Base-by-base conservation (phyloP, 441 rosid genomes). In the Sinapis alba region DNA sequence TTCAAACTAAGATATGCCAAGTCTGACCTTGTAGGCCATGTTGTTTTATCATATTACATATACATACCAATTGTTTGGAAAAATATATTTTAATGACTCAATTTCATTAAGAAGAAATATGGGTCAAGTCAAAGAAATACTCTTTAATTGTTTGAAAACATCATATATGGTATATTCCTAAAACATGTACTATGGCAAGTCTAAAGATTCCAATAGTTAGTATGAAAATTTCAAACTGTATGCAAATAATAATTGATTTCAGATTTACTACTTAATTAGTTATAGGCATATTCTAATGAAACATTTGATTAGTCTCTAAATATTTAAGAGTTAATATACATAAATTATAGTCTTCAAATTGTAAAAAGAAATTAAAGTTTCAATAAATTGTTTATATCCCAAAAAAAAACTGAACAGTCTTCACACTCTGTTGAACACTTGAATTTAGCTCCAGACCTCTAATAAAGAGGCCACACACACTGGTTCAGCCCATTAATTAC, bases 401-500 rank as follows among this genome's bases (percentile, higher is more conserved):
- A 13, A 12, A 12, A 38, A 38, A 11, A 1, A 12, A 12, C 6
- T 38, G 16, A 8, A 6, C 34, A 30, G 15, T 38, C 47, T 38
- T 13, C 47, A 12, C 47, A 38, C 47, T 38, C 47, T 38, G n/a
- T 12, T 12, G 47, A 38, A 0, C 47, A 12, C 47, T 12, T 38
- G 15, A 12, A 12, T 38, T 12, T 12, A 38, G 15, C 47, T 12
- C 34, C 34, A 0, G 6, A 5, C 34, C 9, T 27, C 43, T 3
- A 11, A 36, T 36, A 36, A 36, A 38, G n/a, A 38, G 1, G 50
- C 13, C 7, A 38, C 15, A 15, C 26, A 9, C 1, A 16, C 53
- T 34, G 15, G 3, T 15, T 16, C 1, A 27, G 67, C 79, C 79
- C 79, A 70, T 56, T 12, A 76, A 43, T 57, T 21, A 70, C 45